Base-by-base conservation (phyloP, 2,329 filamentous ascomycete species). In the Fonsecaea erecta region DNA sequence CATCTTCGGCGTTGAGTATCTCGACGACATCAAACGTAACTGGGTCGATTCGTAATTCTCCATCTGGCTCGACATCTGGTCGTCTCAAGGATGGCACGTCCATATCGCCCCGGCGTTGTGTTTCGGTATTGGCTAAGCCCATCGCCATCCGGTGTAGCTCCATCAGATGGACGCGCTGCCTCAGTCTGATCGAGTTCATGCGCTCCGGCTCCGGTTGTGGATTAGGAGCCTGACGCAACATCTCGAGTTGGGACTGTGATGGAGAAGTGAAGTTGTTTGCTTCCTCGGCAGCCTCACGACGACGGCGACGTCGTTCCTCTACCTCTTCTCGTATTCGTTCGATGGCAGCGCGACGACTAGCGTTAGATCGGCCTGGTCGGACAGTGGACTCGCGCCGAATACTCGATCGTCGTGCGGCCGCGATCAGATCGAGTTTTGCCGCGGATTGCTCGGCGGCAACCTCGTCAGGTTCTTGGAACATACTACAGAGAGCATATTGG, bases 391-490 rank as follows among this genome's bases (percentile, higher is more conserved):
- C 80, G 64, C 86, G 83, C 66, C 86, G 83, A 72, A 88, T 88
- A 48, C 84, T 76, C 43, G 85, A 87, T 73, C 86, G 84, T 43
- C 62, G 43, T 62, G 81, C 77, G 62, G 79, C 74, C 53, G 84
- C 84, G 63, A 82, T 81, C 40, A 80, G 75, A 72, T 88, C 85
- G 68, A 74, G 75, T 74, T 86, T 86, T 68, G 78, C 73, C 60
- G 78, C 74, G 64, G 79, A 76, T 60, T 68, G 64, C 60, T 79
- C 80, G 26, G 76, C 74, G 62, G 79, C 77, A 65, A 80, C 76
- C 54, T 81, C 78, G 46, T 80, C 78, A 58, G 84, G 83, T 73
- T 84, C 82, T 74, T 80, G 81, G 79, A 81, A 88, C 77, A 87
- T 81, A 67, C 83, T 84, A 69, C 2, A 58, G 21, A 4, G n/a